phyloP scores from a whole-genome alignment of 2,329 filamentous ascomycete species.

The Colletotrichum falcatum region DNA sequence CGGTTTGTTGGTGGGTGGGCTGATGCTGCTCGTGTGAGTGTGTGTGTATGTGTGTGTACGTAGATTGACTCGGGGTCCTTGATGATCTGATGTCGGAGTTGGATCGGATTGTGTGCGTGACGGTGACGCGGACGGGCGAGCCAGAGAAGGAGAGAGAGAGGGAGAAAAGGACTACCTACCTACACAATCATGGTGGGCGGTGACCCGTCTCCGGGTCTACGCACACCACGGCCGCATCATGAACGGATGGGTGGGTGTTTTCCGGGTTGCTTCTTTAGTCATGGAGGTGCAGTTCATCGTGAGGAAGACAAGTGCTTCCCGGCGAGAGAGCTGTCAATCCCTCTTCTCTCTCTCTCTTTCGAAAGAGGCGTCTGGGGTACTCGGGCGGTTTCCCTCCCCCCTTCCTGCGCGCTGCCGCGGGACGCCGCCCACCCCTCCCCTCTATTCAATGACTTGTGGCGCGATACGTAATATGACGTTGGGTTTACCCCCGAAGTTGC shows the following conservation, averaged over 20 bases:
- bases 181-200: background rate
- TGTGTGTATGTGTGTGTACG: background rate
- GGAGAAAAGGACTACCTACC: background rate
- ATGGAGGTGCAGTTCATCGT: background rate
- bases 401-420: background rate
- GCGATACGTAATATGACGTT: background rate
- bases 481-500: background rate
- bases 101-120: conserved; percentile 29
- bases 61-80: conserved; percentile 19
- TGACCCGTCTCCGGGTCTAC: background rate
- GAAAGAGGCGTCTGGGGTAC: conserved; percentile 10
- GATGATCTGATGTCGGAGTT: conserved; percentile 25
- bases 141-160: background rate
- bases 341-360: too few relatives aligned
- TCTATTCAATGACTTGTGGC: conserved; percentile 3
- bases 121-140: conserved; percentile 8
- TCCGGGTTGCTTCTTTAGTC: conserved; percentile 1
- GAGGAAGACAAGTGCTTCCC: background rate
- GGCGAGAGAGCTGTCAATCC: background rate
- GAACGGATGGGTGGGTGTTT: background rate
- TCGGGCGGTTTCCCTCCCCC: conserved; percentile 9
- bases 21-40: background rate
- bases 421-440: background rate
- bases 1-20: background rate
- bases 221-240: background rate